Conservation (phyloP, 805 yeast species). For the Cyberlindnera maritima region DNA sequence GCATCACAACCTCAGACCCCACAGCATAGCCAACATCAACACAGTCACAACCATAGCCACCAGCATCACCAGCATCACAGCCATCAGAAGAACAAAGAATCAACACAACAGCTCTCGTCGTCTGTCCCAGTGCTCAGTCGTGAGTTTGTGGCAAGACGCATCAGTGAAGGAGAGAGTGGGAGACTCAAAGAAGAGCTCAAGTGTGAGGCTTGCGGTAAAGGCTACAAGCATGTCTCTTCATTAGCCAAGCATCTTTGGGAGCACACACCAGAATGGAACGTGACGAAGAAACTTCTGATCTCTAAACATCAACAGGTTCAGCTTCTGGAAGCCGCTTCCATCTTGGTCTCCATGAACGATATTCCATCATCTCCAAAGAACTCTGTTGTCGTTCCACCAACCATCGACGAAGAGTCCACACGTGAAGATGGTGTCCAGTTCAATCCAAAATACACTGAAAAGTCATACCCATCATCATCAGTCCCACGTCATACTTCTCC, state of each 20-base stretch:
- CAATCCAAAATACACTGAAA: conserved; percentile 16
- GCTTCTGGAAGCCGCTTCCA: conserved; percentile 27
- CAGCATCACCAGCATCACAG: conserved; percentile 11
- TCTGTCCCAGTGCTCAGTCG: conserved; percentile 46
- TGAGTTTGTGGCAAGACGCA: conserved; percentile 78
- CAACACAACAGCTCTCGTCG: conserved; percentile 12
- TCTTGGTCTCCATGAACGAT: conserved; percentile 25
- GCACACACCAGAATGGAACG: conserved; percentile 92
- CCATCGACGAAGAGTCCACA: conserved; percentile 12
- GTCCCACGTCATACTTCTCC: conserved; percentile 8
- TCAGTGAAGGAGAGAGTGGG: conserved; percentile 84
- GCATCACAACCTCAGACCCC: conserved; percentile 11
- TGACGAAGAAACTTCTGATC: conserved; percentile 74
- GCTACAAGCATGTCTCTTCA: conserved; percentile 85
- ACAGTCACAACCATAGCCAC: conserved; percentile 8
- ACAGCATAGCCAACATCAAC: conserved; percentile 13
- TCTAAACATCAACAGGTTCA: conserved; percentile 33
- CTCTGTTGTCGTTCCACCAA: conserved; percentile 13
- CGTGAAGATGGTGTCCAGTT: conserved; percentile 6
- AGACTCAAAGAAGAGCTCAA: conserved; percentile 78
- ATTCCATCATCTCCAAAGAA: conserved; percentile 9
- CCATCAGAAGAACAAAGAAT: neutral
- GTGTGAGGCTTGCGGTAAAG: conserved; percentile 91
- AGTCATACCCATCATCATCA: conserved; percentile 3
- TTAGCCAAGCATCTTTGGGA: conserved; percentile 90